Base-by-base conservation (phyloP, 805 yeast species). In the Tetrapisispora phaffii region DNA sequence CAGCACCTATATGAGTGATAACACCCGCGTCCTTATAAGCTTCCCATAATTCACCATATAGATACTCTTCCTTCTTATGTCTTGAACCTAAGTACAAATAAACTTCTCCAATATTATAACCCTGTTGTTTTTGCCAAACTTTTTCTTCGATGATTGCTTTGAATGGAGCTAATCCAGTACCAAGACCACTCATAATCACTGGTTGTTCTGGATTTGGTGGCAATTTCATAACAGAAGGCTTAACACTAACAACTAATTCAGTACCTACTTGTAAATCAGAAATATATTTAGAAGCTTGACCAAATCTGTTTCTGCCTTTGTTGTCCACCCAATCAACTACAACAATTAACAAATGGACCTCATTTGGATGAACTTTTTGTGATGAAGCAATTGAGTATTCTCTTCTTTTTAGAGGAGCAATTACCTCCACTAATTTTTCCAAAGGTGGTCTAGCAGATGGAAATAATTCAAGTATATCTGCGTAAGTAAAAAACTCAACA, bases 131-230 rank as follows among this genome's bases (percentile, higher is more conserved):
- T 71, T 90, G 97, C 87, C 90, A 88, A 60, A 82, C 77, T 73
- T 88, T 88, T 69, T 90, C 97, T 67, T 90, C 97, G 46, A 90
- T 77, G 60, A 90, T 88, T 0, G 97, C 97, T 74, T 90, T 90
- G 81, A 90, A 90, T 42, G 97, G 97, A 24, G 97, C 97, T 58
- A 90, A 76, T 53, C 97, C 97, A 44, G 97, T 90, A 69, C 97
- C 97, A 54, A 90, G 74, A 57, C 97, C 97, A 56, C 95, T 82
- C 97, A 90, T 90, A 52, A 90, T 81, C 55, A 90, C 82, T 20
- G 97, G 97, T 62, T 86, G 90, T 39, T 80, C 78, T 9, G 96
- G 76, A 51, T 78, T 73, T 56, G 89, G 84, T 49, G 97, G 97
- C 51, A 90, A 72, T 68, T 89, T 90, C 97, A 90, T 89, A 39